Conservation (phyloP, 176 grass and related monocot genomes). For the Triticum urartu region DNA sequence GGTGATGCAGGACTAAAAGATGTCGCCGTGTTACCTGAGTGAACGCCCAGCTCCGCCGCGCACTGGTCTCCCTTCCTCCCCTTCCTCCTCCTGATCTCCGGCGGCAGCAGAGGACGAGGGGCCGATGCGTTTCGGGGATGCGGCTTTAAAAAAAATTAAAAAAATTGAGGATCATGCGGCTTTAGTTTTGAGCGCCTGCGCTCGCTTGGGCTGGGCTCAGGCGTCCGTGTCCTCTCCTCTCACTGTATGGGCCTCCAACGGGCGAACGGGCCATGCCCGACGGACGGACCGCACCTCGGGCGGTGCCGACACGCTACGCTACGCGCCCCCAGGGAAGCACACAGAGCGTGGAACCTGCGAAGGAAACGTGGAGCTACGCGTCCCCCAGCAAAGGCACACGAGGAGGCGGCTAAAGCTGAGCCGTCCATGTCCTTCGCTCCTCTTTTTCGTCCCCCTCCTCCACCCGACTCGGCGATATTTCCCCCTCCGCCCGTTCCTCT, state of each 20-base stretch:
- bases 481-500: slow-evolving; percentile 10
- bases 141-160: no score
- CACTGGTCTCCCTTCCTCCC: background rate
- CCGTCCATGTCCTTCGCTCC: slow-evolving; percentile 36
- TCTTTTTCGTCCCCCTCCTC: slow-evolving; percentile 27
- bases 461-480: slow-evolving; percentile 1
- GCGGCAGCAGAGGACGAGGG: background rate
- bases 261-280: background rate
- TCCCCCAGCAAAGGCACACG: background rate
- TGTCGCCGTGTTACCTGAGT: background rate
- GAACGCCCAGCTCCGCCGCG: background rate
- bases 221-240: no score
- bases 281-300: no score
- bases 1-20: background rate
- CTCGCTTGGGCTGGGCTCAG: background rate
- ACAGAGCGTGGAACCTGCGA: background rate
- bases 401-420: background rate
- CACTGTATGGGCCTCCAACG: background rate
- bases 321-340: background rate
- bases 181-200: no score
- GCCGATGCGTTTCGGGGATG: background rate
- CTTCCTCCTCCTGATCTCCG: background rate
- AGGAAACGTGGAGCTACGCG: background rate
- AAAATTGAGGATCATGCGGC: no score
- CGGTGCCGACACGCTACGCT: background rate